Base-by-base conservation (phyloP, 352 stramenopile genomes). In the Phytophthora ramorum region DNA sequence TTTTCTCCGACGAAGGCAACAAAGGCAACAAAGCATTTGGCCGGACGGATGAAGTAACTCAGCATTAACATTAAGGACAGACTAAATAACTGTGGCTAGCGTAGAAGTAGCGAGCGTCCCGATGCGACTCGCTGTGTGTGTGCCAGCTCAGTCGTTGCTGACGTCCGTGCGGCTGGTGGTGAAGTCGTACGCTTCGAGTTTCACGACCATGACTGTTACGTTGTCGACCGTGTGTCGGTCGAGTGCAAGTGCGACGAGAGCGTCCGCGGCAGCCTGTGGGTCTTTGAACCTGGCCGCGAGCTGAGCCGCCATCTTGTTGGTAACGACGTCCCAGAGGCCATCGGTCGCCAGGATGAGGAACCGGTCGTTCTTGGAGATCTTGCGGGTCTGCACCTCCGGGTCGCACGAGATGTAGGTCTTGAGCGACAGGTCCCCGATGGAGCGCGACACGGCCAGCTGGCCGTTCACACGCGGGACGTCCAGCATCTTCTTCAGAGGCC, bases 381-480 rank as follows among this genome's bases (percentile, higher is more conserved):
- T 56, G 41, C 90, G 86, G 0, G 76, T 89, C 58, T 78, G 79
- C 52, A 95, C 78, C 63, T 96, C 88, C 0, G 88, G 85, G 45
- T 95, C 87, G 56, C 81, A 89, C 22, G 86, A 89, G 58, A 96
- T 89, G 45, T 67, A 90, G 1, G 76, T 41, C 71, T 95, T 95
- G 16, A 95, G 70, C 5, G 83, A 90, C 34, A 91, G 59, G 60
- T 96, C 88, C 16, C 88, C 88, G 30, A 96, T 95, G 24, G 88
- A 93, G 24, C 88, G 76, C 26, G 88, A 93, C 76, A 96, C 91
- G 17, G 86, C 85, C 30, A 96, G 68, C 12, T 78, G 71, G 34
- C 88, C 88, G 58, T 96, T 93, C 24, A 96, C 87, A 13, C 88
- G 85, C 6, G 86, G 85, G 17, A 93, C 87, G 60, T 95, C 88